Base-by-base conservation (phyloP, 306 rosid species). In the Castanospermum australe region DNA sequence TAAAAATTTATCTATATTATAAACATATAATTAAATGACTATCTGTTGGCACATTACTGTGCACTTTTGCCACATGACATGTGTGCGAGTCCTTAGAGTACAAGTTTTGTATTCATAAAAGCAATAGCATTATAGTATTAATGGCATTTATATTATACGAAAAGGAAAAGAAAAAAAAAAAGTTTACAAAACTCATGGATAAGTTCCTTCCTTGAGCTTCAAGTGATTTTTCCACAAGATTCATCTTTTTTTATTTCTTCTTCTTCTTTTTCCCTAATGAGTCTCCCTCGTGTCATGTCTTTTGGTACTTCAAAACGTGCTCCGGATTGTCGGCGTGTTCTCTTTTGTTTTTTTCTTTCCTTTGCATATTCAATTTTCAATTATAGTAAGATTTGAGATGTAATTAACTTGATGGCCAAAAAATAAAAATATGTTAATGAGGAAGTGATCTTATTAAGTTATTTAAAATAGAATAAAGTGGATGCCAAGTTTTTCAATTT, bases 151-250 rank as follows among this genome's bases (percentile, higher is more conserved):
- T 65, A 52, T 54, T 55, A 63, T 55, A 41, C 33, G 17, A 51
- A 76, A 82, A 76, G 42, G 3, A 69, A 61, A 76, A 9, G 41
- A 30, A 5, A 25, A 25, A 5, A 25, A 25, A 67, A 51, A 42
- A 17, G 44, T 62, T 63, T 33, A 63, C 50, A 72, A 35, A 50
- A 51, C 47, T 39, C 55, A 47, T 68, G 41, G 71, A 62, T 69
- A 21, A 25, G 82, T 75, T 83, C 82, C 66, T 86, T 85, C 50
- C 88, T 79, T 84, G 57, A 35, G 13, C 78, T 78, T 86, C 88
- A 86, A 88, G 88, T 51, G 63, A 86, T 74, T 85, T 80, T 71
- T 39, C 24, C 32, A 57, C 83, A 71, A 66, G 66, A 22, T 77
- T 83, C 75, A 22, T 35, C 24, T 64, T 56, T 57, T 44, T 36